These are phyloP conservation scores for Floccularia luteovirens DNA, from an alignment of 768 basidiomycete species.

Conservation along the genomic window DNA sequence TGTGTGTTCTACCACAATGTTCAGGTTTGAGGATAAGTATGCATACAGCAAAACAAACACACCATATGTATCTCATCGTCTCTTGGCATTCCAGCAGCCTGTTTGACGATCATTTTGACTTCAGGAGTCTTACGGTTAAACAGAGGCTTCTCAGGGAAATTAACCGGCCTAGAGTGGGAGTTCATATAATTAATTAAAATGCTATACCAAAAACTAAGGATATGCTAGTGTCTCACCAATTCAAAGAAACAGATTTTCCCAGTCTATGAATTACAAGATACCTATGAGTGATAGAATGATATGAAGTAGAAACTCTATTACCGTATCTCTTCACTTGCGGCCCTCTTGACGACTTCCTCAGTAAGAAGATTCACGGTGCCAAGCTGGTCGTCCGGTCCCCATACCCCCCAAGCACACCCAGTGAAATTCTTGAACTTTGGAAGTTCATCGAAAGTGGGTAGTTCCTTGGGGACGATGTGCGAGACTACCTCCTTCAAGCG, in stretches of 20 bases:
- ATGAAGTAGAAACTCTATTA: conserved; percentile 7
- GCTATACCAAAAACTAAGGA: not conserved
- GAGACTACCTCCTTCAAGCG: not conserved
- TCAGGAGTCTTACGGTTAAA: conserved; percentile 49
- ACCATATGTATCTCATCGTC: conserved; percentile 57
- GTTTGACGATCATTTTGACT: conserved; percentile 28
- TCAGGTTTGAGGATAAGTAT: not conserved
- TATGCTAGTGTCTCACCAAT: conserved; percentile 39
- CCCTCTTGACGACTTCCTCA: conserved; percentile 49
- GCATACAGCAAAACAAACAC: conserved; percentile 9
- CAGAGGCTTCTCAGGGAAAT: conserved; percentile 60
- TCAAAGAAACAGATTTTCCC: conserved; percentile 50
- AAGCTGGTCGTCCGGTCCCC: conserved; percentile 58
- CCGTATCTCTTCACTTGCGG: conserved; percentile 51
- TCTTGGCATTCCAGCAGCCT: conserved; percentile 17
- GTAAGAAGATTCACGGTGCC: conserved; percentile 65
- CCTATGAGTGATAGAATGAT: not conserved
- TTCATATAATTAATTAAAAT: not conserved
- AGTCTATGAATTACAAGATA: conserved; percentile 21
- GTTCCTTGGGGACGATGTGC: conserved; percentile 4
- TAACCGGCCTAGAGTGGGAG: conserved; percentile 42
- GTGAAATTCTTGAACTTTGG: conserved; percentile 41
- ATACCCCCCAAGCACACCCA: conserved; percentile 66
- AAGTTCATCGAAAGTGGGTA: conserved; percentile 29
- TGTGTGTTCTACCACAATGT: conserved; percentile 50